Evolutionary conservation across 768 basidiomycete species (phyloP), one percentile per base, ranked within the genome.

Genomic region (Suillus occidentalis): DNA sequence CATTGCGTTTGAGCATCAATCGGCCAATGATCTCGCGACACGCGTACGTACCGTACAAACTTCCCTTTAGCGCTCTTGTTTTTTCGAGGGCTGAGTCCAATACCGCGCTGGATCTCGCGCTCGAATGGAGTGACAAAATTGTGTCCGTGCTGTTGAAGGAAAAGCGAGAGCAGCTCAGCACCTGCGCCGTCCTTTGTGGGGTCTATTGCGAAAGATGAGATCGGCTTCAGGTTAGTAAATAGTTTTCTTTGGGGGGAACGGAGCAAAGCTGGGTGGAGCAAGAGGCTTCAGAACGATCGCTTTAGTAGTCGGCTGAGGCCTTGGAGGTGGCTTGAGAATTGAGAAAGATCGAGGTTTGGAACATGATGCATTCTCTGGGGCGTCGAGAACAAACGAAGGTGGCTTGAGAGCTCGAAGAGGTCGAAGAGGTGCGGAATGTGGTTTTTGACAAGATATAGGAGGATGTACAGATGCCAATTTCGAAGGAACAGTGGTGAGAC

Each of bases 81-180:
- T 74, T 88, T 89, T 67, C 85, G 81, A 0, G 88, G 88, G 73
- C 87, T 89, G 61, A 87, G 69, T 65, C 81, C 80, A 45, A 89
- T 68, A 1, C 86, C 88, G n/a, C 85, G 81, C 13, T 77, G 76
- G 2, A 78, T 71, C 67, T 83, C 79, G 2, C 70, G 72, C 55
- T 80, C 78, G 18, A 75, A 72, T 34, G 72, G 67, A 9, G 78
- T 77, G 3, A 71, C 79, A 73, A 68, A 82, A 61, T 57, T 78
- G 64, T 72, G 72, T 0, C 75, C 76, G 45, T 84, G 77, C 66
- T 86, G 83, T 59, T 81, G 82, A 18, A 89, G 72, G 53, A 87
- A 79, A 18, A 88, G 77, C 5, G 84, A 82, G 12, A 86, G 77
- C 3, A 89, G 69, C 68, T 87, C 85, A 25, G 82, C 81, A 4